These are phyloP conservation scores for Eucalyptus melliodora DNA, from an alignment of 345 rosid genomes.

Conservation along the genomic window DNA sequence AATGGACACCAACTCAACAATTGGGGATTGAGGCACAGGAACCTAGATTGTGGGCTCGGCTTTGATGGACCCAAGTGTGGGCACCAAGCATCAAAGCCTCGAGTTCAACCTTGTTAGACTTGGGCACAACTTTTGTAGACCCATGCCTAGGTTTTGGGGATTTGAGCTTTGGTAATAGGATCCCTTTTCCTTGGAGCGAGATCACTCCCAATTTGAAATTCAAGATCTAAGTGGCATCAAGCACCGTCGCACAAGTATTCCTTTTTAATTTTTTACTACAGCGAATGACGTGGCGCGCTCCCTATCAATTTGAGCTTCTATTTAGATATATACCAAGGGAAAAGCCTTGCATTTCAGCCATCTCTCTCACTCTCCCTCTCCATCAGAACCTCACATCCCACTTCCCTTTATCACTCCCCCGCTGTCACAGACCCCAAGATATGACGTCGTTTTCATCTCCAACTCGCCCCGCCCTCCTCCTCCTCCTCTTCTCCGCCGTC, in stretches of 20 bases:
- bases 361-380: background rate
- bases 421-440: background rate
- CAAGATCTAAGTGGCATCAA: background rate
- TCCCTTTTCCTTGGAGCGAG: background rate
- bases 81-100: too few relatives aligned
- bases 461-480: background rate
- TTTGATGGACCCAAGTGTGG: too few relatives aligned
- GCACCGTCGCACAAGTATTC: too few relatives aligned
- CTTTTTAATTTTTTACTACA: background rate
- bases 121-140: background rate
- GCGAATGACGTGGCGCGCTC: background rate
- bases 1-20: too few relatives aligned
- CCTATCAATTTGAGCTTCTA: background rate
- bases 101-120: accelerated
- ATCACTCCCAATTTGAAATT: background rate
- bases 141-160: background rate
- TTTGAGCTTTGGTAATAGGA: too few relatives aligned
- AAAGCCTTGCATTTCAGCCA: background rate
- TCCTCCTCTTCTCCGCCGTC: background rate
- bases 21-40: too few relatives aligned
- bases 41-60: too few relatives aligned
- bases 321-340: background rate
- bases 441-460: background rate
- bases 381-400: background rate
- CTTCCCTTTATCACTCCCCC: background rate